Conservation (phyloP, 495 filamentous ascomycete species). For the Podospora tetraspora region DNA sequence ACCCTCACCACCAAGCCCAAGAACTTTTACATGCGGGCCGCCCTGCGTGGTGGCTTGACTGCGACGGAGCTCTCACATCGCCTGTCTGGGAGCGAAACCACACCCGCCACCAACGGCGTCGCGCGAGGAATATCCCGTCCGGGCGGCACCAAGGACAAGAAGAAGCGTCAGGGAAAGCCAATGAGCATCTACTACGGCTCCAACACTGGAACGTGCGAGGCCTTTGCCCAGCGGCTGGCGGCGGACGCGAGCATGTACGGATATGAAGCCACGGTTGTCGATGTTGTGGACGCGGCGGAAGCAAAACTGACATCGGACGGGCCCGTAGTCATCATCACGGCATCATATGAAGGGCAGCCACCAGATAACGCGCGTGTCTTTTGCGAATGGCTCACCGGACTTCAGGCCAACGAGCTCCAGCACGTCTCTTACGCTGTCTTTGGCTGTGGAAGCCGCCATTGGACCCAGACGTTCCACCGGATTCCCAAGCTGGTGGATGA, state of each 20-base stretch:
- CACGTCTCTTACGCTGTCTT: constrained; percentile 61
- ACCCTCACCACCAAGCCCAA: constrained; percentile 75
- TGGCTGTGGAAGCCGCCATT: constrained; percentile 57
- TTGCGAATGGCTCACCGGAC: constrained; percentile 55
- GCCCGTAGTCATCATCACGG: constrained; percentile 62
- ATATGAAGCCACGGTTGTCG: constrained; percentile 49
- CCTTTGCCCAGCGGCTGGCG: constrained; percentile 59
- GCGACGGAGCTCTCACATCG: constrained; percentile 52
- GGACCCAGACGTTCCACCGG: constrained; percentile 66
- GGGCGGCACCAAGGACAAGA: constrained; percentile 12
- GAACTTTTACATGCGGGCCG: constrained; percentile 64
- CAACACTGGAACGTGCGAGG: constrained; percentile 72
- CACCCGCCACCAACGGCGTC: constrained; percentile 11
- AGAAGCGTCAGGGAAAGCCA: constrained; percentile 25
- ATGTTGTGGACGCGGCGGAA: constrained; percentile 56
- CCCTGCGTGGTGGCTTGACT: constrained; percentile 52
- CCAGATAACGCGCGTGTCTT: constrained; percentile 70
- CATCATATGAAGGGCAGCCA: constrained; percentile 71
- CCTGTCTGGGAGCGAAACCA: constrained; percentile 31
- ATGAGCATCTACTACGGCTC: constrained; percentile 69
- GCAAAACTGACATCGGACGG: constrained; percentile 55
- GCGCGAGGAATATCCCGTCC: neutral
- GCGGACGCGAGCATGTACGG: constrained; percentile 54
- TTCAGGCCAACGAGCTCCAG: constrained; percentile 47
- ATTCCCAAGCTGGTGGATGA: constrained; percentile 61